Evolutionary conservation across 192 early-diverging fungal species (phyloP).

Genomic region (Rhizophagus prolifer): DNA sequence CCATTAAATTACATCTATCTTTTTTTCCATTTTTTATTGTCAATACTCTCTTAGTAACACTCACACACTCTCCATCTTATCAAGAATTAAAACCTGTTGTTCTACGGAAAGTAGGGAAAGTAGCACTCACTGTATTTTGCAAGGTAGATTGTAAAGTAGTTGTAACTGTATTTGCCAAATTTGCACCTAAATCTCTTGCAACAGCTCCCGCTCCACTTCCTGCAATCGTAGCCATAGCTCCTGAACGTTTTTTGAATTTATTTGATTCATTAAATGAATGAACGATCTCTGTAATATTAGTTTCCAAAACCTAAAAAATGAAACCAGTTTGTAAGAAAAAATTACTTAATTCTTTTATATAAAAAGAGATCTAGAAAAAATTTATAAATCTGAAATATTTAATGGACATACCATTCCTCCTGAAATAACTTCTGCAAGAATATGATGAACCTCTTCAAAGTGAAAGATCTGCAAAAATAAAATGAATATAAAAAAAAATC

Average conservation of each 20-base stretch:
- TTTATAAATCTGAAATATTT: too few relatives aligned
- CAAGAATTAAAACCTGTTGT: conserved; percentile 11
- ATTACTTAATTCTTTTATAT: not conserved
- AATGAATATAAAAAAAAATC: not conserved
- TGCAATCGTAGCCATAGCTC: conserved; percentile 26
- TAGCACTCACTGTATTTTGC: conserved; percentile 19
- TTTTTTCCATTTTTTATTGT: not conserved
- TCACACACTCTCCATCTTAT: not conserved
- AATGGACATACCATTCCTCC: conserved; percentile 76
- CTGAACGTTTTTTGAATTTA: conserved; percentile 49
- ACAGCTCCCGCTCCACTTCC: conserved; percentile 25
- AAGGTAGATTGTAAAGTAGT: conserved; percentile 11
- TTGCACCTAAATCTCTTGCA: conserved; percentile 27
- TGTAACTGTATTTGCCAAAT: conserved; percentile 15
- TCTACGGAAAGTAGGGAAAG: conserved; percentile 9
- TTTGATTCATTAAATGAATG: conserved; percentile 60
- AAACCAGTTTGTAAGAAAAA: not conserved
- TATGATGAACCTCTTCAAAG: conserved; percentile 84
- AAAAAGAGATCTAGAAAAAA: too few relatives aligned
- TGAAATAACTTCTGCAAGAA: conserved; percentile 83
- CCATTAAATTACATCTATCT: not conserved
- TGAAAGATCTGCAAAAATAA: conserved; percentile 73
- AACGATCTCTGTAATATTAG: conserved; percentile 76
- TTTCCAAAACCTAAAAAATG: conserved; percentile 62
- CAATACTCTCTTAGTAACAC: not conserved